phyloP scores from a whole-genome alignment of 2,329 filamentous ascomycete genomes.

The Fusarium denticulatum region DNA sequence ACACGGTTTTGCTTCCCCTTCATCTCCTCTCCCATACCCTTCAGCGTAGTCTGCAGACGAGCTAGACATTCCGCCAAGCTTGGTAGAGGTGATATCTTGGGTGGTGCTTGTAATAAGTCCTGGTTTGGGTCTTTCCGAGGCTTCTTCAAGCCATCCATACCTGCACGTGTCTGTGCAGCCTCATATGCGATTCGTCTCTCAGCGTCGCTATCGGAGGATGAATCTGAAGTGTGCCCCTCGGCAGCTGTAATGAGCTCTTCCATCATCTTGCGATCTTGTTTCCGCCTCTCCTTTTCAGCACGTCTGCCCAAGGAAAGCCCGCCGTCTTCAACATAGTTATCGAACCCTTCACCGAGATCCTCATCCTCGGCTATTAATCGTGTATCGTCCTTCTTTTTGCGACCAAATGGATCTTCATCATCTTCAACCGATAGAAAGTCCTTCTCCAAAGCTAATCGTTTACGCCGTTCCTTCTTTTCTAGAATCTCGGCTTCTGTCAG shows the following conservation, averaged over 20 bases:
- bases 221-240: constrained; percentile 71
- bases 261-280: constrained; percentile 78
- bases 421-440: constrained; percentile 74
- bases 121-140: constrained; percentile 50
- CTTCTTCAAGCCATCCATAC: constrained; percentile 77
- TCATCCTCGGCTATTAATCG: constrained; percentile 87
- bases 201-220: constrained; percentile 74
- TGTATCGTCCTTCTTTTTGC: constrained; percentile 73
- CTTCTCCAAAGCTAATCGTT: constrained; percentile 77
- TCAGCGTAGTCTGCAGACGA: constrained; percentile 69
- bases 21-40: constrained; percentile 71
- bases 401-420: constrained; percentile 57
- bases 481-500: constrained; percentile 86
- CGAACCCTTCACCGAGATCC: constrained; percentile 91
- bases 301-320: constrained; percentile 80
- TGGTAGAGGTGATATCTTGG: constrained; percentile 81
- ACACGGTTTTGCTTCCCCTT: constrained; percentile 69
- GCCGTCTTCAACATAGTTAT: constrained; percentile 89
- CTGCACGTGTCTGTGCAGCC: constrained; percentile 83
- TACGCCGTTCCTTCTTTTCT: constrained; percentile 89
- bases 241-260: constrained; percentile 83
- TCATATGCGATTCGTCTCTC: constrained; percentile 86
- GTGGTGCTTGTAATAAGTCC: constrained; percentile 66
- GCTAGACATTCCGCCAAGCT: constrained; percentile 74
- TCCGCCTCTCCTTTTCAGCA: constrained; percentile 77